Evolutionary conservation across 192 early-diverging fungal genomes (phyloP), one percentile per base, ranked within the genome.

Genomic region (Mortierella hygrophila): DNA sequence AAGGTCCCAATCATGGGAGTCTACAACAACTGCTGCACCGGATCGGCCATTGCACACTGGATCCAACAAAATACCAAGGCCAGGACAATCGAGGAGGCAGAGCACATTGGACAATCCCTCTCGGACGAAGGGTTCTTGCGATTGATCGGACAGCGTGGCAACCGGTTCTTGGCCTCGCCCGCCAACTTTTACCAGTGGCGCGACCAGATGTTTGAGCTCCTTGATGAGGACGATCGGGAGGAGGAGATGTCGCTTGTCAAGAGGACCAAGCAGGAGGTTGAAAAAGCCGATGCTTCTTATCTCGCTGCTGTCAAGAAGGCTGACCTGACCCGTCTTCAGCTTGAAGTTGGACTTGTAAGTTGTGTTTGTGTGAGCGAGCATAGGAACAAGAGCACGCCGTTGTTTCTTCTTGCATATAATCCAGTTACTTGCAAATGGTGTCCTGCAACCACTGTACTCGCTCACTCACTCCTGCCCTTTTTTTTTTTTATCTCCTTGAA

Each of bases 131-230:
- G 92, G 21, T 92, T 93, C 68, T 81, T 96, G 82, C 90, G 93
- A 41, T 82, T 94, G 52, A 93, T 96, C 86, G 94, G 94, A 10
- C 89, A 90, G 57, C 91, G 93, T 49, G 94, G 94, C 10, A 93
- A 92, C 77, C 92, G 92, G 84, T 96, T 96, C 85, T 80, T 92
- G 71, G 89, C 93, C 41, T 90, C 85, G 10, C 72, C 93, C 38
- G 89, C 90, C 44, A 89, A 91, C 37, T 93, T 92, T 84, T 96
- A 95, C 85, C 95, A 96, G 82, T 96, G 94, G 94, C 91, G 93
- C 69, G 88, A 84, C 55, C 88, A 89, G 6, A 90, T 93, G 46
- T 91, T 92, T 63, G 89, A 89, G 73, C 88, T 90, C 75, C 83
- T 85, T 69, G 90, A 88, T 52, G 89, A 88, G 47, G 79, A 84